A percentile compares a stretch with the other conserved stretches of the same genome.
Evolutionary conservation across 305 asterid species (phyloP).

Genomic region (Fraxinus ornus): DNA sequence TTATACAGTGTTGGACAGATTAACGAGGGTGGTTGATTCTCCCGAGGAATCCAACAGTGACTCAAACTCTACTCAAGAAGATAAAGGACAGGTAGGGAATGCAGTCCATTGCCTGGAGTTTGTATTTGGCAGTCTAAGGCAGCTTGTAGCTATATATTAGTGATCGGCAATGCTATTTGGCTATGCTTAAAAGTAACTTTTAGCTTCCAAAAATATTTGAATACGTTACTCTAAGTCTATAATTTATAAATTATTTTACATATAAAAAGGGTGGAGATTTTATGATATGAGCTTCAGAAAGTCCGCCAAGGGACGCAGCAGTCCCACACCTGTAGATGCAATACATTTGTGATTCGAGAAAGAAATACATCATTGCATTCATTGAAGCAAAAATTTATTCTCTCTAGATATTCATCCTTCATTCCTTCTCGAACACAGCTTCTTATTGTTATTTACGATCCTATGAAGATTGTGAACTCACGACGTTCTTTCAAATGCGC

Average conservation of each 20-base stretch:
- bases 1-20: conserved; percentile 23
- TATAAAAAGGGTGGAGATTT: neutral
- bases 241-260: neutral
- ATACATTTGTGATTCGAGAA: neutral
- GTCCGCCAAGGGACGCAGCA: neutral
- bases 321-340: neutral
- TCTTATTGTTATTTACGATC: neutral
- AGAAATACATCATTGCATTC: neutral
- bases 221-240: neutral
- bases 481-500: conserved; percentile 8
- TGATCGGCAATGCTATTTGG: too few relatives aligned
- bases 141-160: neutral
- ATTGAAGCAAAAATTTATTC: neutral
- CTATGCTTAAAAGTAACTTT: neutral
- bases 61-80: neutral
- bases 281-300: neutral
- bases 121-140: neutral
- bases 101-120: neutral
- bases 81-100: neutral
- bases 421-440: neutral
- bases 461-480: neutral
- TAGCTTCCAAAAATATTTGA: neutral
- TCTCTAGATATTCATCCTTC: neutral
- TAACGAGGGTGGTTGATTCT: conserved; percentile 12
- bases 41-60: neutral